Evolutionary conservation across 176 grass and related monocot species (phyloP), one percentile per base, ranked within the genome.

Genomic region (Urochloa ruziziensis): DNA sequence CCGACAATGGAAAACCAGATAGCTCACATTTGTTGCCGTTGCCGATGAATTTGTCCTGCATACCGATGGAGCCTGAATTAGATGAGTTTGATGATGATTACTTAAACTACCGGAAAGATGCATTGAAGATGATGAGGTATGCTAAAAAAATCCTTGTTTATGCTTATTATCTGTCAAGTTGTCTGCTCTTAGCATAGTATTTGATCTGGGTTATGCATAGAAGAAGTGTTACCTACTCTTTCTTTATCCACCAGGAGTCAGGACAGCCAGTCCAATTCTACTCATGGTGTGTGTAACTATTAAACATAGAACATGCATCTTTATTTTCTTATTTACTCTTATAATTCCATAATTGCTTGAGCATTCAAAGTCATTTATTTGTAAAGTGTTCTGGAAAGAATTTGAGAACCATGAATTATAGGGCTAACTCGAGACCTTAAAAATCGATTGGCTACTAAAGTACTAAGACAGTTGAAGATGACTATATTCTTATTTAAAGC

Each of bases 51-150:
- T 29, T 86, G 16, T 54, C 74, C 53, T 80, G 70, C 33, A 40
- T 95, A 73, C 93, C 89, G 19, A 24, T 67, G 56, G 87, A 98
- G 70, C 89, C 87, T 79, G 95, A 98, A 79, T 87, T 84, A 43
- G 76, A 90, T 68, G 82, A 88, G 70, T 49, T 82, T 15, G 91
- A 92, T 80, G 96, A 95, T 24, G 30, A 88, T 63, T 98, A 95
- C 82, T 80, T 91, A 54, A 91, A 79, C 80, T 88, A 85, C 73
- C 74, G 96, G 56, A 95, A 93, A 72, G 93, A 95, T 89, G 96
- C 96, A 69, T 75, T 98, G 62, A 95, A 91, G 82, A 84, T 91
- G 82, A 90, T 95, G 91, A 95, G 89, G 96, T 98, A 89, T 88
- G 33, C 16, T 66, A 27, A 66, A 33, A 32, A 25, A 60, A 33